phyloP scores from a whole-genome alignment of 306 rosid species.

The Cucurbita ficifolia region DNA sequence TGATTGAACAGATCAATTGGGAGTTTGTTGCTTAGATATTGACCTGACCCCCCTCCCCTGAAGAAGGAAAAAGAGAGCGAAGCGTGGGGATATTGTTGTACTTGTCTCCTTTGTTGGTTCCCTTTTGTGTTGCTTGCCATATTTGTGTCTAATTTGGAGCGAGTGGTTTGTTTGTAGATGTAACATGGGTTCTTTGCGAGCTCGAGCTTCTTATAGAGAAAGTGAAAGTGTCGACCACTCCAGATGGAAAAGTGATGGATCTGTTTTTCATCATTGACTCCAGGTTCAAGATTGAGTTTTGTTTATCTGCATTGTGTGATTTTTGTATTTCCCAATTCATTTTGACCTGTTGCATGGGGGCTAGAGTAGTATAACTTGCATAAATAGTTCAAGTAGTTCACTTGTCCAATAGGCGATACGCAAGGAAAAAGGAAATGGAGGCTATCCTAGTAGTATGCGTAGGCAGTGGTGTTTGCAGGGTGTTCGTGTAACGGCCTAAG shows the following conservation, averaged over 20 bases:
- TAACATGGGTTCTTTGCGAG: conserved; percentile 71
- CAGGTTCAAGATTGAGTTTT: conserved; percentile 29
- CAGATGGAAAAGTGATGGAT: conserved; percentile 90
- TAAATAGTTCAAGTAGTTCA: not conserved
- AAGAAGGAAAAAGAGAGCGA: not conserved
- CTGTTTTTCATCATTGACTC: conserved; percentile 81
- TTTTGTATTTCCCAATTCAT: not conserved
- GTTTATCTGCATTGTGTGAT: not conserved
- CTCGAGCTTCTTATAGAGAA: conserved; percentile 68
- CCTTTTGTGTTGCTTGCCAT: not conserved
- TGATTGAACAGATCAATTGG: not conserved
- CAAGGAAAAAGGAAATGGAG: not conserved
- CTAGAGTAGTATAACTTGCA: not conserved
- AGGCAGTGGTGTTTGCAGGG: not conserved
- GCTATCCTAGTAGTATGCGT: not conserved
- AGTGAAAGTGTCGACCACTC: conserved; percentile 93
- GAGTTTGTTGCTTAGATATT: not conserved
- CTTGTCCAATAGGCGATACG: not conserved
- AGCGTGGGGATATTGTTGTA: not conserved
- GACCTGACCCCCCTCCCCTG: not conserved
- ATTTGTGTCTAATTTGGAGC: not conserved
- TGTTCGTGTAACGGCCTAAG: not conserved
- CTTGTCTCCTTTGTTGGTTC: not conserved
- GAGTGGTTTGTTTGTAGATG: conserved; percentile 38
- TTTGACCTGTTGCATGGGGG: not conserved